Base-by-base conservation (phyloP, 108 stramenopile species). In the Fragilariopsis cylindrus region DNA sequence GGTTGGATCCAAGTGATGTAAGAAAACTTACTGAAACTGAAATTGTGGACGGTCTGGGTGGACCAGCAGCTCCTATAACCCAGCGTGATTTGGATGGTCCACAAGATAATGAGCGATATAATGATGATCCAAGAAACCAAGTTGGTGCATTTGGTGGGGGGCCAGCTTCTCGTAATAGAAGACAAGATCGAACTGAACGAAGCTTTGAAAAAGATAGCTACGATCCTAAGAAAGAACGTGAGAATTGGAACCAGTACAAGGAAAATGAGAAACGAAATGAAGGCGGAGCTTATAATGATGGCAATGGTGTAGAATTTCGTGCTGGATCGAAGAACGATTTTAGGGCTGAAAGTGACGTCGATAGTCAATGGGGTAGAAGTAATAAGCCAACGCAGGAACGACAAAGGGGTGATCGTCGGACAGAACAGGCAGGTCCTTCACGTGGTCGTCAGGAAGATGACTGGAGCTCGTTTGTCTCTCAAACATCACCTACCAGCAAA, bases 1-100 rank as follows among this genome's bases (percentile, higher is more conserved):
- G 91, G 91, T 75, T 94, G 67, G 81, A 91, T 71, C 93, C 93
- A 4, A 76, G 73, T 45, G 90, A 87, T 13, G 86, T 94, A 3
- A 74, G 91, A 48, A 87, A 87, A n/a, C 62, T 94, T 5, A 80
- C 87, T 13, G 83, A 82, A 62, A 62, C 71, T 18, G 93, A 94
- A 60, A 82, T 83, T 39, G 55, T 92, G 71, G 71, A 82, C 30
- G 91, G 93, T 1, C 48, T 94, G 21, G 79, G 76, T 19, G 93
- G 92, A 44, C 93, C 93, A 4, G 72, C 67, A 2, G 64, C 53
- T 43, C 93, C 93, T 30, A 81, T 94, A 48, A 76, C 76, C n/a
- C 76, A 76, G 48, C 69, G 41, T 3, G 76, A 76, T 47, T 19
- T 81, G 48, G 79, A 81, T 56, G 76, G 80, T 11, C 72, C 73